These are phyloP conservation scores for Xylaria sp. DNA, from an alignment of 2,329 filamentous ascomycete genomes.

Conservation along the genomic window DNA sequence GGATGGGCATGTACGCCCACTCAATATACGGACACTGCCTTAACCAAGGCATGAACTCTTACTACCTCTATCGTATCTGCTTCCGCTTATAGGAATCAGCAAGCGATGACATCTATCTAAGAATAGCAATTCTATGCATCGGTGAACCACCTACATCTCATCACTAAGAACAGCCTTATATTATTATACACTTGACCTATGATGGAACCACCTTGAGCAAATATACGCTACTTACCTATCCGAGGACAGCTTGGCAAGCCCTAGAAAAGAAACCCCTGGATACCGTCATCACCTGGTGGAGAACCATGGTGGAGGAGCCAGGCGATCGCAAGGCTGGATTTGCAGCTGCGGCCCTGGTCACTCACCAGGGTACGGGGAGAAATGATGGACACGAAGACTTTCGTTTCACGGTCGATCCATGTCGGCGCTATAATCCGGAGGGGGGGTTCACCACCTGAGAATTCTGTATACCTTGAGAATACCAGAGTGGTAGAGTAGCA, in stretches of 20 bases:
- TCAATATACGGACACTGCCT: no score
- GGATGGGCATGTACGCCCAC: background rate
- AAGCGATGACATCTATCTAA: background rate
- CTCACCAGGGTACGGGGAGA: background rate
- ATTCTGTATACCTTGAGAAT: background rate
- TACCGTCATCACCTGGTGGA: conserved; percentile 16
- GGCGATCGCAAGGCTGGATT: conserved; percentile 24
- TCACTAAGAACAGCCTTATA: background rate
- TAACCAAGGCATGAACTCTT: no score
- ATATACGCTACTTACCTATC: background rate
- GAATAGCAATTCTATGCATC: background rate
- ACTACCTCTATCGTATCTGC: background rate
- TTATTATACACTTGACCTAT: no score
- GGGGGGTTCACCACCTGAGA: background rate
- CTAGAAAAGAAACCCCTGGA: conserved; percentile 1
- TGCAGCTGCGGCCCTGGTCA: background rate
- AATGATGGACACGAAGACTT: background rate
- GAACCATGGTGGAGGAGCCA: conserved; percentile 16
- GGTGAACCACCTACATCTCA: background rate
- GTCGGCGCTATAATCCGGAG: background rate
- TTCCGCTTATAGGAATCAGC: conserved; percentile 1
- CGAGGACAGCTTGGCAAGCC: conserved; percentile 2
- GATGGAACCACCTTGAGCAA: background rate
- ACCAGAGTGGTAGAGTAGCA: background rate
- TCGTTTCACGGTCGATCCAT: background rate